These are phyloP conservation scores for Coniella lustricola DNA, from an alignment of 2,329 filamentous ascomycete genomes.

Conservation along the genomic window DNA sequence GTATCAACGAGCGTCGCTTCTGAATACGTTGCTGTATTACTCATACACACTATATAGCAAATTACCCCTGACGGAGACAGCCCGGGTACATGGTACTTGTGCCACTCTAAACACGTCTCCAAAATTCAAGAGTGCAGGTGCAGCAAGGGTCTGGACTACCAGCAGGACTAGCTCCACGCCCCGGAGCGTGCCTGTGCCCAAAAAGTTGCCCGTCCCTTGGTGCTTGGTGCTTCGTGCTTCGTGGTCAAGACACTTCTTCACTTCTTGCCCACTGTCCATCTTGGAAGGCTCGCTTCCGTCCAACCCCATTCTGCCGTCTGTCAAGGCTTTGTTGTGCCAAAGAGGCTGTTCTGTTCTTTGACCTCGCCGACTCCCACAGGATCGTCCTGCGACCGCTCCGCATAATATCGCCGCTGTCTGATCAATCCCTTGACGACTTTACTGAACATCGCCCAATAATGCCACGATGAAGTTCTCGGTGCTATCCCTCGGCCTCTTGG, in stretches of 20 bases:
- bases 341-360: too few species aligned
- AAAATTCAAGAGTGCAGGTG: not conserved
- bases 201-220: not conserved
- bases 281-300: not conserved
- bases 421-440: not conserved
- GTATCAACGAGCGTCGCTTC: too few species aligned
- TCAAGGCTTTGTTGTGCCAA: too few species aligned
- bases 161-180: not conserved
- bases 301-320: not conserved
- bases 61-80: too few species aligned
- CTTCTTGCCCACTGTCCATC: not conserved
- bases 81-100: not conserved
- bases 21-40: too few species aligned
- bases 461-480: slow-evolving; percentile 65
- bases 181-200: not conserved
- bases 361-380: too few species aligned
- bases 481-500: slow-evolving; percentile 61
- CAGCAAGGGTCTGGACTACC: not conserved
- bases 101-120: not conserved
- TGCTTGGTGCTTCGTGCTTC: too few species aligned
- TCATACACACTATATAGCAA: too few species aligned
- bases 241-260: not conserved
- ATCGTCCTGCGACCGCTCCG: not conserved
- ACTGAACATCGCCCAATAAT: slow-evolving; percentile 28
- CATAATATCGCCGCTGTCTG: too few species aligned